These are phyloP conservation scores for Melastoma candidum DNA, from an alignment of 441 rosid species.

Conservation along the genomic window DNA sequence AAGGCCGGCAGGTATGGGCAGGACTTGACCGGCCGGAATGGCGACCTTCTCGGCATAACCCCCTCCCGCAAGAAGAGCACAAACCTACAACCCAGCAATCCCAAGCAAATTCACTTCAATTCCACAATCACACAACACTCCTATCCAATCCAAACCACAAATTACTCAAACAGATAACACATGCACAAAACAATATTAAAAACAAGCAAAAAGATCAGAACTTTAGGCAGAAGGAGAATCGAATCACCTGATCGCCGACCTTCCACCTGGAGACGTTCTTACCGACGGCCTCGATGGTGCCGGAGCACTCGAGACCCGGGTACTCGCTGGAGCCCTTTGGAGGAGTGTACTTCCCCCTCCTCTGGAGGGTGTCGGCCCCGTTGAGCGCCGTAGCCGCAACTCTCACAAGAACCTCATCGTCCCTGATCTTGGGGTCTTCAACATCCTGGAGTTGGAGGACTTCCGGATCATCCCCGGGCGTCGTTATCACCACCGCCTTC, in stretches of 20 bases:
- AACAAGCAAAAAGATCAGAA: not conserved
- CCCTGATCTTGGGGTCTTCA: constrained; percentile 53
- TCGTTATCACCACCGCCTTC: constrained; percentile 74
- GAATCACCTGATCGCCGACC: constrained; percentile 60
- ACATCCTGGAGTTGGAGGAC: constrained; percentile 66
- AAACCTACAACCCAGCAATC: constrained; percentile 30
- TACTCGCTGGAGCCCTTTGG: constrained; percentile 68
- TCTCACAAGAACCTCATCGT: constrained; percentile 65
- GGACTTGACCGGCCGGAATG: constrained; percentile 63
- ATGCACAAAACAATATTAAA: not conserved
- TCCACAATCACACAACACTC: not conserved
- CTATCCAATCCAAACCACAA: not conserved
- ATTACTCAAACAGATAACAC: not conserved
- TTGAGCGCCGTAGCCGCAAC: constrained; percentile 73
- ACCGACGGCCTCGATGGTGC: constrained; percentile 59
- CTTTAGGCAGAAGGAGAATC: not conserved
- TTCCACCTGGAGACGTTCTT: constrained; percentile 66
- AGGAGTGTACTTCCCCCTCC: constrained; percentile 64
- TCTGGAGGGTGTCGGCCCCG: constrained; percentile 63
- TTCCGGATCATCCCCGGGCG: constrained; percentile 62
- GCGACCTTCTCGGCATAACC: constrained; percentile 92
- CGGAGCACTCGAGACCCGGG: constrained; percentile 89
- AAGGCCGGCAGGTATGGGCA: constrained; percentile 58
- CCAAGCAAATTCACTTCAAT: constrained; percentile 2
- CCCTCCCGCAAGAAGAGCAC: constrained; percentile 90